These are phyloP conservation scores for Salix exigua DNA, from an alignment of 345 rosid genomes.

Conservation along the genomic window DNA sequence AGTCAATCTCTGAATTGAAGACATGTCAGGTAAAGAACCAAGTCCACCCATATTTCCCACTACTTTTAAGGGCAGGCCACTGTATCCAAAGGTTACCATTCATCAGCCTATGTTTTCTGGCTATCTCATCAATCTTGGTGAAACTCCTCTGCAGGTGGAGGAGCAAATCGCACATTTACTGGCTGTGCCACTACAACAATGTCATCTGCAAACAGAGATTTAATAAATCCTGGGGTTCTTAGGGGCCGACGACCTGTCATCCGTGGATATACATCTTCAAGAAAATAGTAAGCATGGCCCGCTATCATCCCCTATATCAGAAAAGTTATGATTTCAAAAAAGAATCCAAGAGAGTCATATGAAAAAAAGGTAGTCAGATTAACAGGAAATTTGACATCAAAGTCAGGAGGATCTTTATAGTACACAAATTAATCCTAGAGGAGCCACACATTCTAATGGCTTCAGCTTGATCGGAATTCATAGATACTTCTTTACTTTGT, in stretches of 20 bases:
- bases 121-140: constrained; percentile 50
- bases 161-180: constrained; percentile 73
- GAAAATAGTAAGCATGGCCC: constrained; percentile 96
- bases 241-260: constrained; percentile 82
- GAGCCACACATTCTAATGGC: neutral
- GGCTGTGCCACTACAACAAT: constrained; percentile 71
- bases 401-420: neutral
- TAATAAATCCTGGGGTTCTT: constrained; percentile 72
- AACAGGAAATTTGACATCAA: neutral
- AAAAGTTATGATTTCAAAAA: neutral
- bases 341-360: neutral
- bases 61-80: neutral
- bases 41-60: neutral
- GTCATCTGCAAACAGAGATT: constrained; percentile 80
- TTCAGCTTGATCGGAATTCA: neutral
- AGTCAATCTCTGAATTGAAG: constrained; percentile 13
- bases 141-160: constrained; percentile 61
- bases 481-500: neutral
- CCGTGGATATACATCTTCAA: constrained; percentile 84
- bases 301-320: constrained; percentile 88
- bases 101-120: neutral
- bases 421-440: neutral
- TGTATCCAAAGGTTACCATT: constrained; percentile 1
- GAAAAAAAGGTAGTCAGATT: neutral
- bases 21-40: neutral